Conservation (phyloP, 2,329 filamentous ascomycete genomes). For the Catunica adiposa region DNA sequence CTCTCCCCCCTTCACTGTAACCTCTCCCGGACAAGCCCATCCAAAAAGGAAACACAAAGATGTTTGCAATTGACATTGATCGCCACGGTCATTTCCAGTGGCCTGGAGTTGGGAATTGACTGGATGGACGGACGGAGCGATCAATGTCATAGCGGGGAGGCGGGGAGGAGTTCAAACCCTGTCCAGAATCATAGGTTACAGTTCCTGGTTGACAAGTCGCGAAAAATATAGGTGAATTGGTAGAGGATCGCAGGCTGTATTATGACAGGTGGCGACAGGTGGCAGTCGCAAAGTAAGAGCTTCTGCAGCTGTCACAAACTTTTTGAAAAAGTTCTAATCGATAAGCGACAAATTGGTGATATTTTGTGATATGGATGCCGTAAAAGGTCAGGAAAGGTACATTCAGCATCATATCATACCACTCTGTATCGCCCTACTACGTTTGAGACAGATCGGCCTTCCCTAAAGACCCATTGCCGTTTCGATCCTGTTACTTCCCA, state of each 20-base stretch:
- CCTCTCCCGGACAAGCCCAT: too few relatives aligned
- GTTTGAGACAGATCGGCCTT: too few relatives aligned
- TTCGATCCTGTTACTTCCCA: too few relatives aligned
- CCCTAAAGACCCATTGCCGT: too few relatives aligned
- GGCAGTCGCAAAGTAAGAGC: background rate
- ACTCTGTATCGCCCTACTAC: too few relatives aligned
- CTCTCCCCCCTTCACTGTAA: too few relatives aligned
- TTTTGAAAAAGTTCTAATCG: background rate
- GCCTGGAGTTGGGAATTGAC: background rate
- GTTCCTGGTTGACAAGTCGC: background rate
- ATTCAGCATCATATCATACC: too few relatives aligned
- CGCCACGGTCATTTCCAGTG: slow-evolving; percentile 4
- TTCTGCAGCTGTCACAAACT: background rate
- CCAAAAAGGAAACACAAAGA: background rate
- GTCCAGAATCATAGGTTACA: background rate
- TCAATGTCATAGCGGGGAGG: background rate
- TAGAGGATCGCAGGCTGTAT: background rate
- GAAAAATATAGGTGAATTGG: background rate
- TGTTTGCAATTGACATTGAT: background rate
- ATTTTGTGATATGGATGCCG: background rate
- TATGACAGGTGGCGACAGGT: background rate
- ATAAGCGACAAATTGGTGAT: background rate
- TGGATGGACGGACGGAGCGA: background rate
- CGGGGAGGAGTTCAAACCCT: too few relatives aligned
- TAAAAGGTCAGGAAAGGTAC: background rate